Evolutionary conservation across 306 rosid genomes (phyloP).

Genomic region (Nissolia schottii): DNA sequence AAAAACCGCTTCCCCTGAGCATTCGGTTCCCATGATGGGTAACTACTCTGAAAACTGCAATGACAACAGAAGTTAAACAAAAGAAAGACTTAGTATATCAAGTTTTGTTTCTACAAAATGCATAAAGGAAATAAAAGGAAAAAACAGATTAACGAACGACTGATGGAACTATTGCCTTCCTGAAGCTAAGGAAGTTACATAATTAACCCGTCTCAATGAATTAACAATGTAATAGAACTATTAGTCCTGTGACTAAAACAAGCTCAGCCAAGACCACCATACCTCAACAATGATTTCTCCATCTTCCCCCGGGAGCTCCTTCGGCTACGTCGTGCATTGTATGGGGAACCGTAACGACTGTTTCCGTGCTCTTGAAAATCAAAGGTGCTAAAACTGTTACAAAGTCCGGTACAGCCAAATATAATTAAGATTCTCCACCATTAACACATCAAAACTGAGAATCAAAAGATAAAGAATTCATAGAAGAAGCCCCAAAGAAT

Average conservation of each 20-base stretch:
- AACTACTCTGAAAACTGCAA: conserved; percentile 78
- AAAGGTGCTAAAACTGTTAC: conserved; percentile 66
- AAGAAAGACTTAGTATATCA: background rate
- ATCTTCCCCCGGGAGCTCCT: conserved; percentile 96
- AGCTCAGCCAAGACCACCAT: conserved; percentile 15
- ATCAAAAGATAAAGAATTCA: background rate
- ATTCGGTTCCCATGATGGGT: conserved; percentile 81
- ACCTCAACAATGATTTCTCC: conserved; percentile 99
- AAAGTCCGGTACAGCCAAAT: conserved; percentile 13
- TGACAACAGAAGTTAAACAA: background rate
- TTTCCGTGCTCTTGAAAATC: conserved; percentile 84
- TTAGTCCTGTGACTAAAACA: background rate
- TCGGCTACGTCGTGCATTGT: conserved; percentile 41
- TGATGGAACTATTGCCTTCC: background rate
- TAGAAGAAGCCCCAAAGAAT: background rate
- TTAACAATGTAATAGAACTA: background rate
- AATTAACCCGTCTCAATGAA: background rate
- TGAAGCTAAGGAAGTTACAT: background rate
- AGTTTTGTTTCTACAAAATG: background rate
- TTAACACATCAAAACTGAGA: background rate
- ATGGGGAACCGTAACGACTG: conserved; percentile 68
- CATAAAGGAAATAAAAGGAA: background rate
- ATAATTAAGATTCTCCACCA: background rate
- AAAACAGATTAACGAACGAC: background rate
- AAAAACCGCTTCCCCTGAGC: conserved; percentile 61